Evolutionary conservation across 148 eudicot species (phyloP), one percentile per base, ranked within the genome.

Genomic region (Camellia sinensis): DNA sequence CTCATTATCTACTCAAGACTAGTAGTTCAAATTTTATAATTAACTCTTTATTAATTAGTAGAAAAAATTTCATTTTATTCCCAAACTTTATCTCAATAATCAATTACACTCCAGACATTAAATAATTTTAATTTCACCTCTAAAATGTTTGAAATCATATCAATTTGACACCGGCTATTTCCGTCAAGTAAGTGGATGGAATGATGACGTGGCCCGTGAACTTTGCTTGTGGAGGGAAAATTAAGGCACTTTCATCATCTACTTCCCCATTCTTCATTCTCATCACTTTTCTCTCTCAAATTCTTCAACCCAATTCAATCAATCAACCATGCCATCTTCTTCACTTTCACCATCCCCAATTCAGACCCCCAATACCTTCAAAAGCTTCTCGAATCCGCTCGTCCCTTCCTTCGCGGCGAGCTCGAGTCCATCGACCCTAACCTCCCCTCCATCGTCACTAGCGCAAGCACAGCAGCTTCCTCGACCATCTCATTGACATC

Each of bases 401-500:
- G 80, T n/a, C 97, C 94, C 0, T 92, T 92, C 78, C 87, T 90
- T 50, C 87, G 92, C 54, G 97, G 92, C 3, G 90, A 90, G 73
- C 84, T 90, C 1, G 85, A 87, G 14, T 67, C 82, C 41, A 74
- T 92, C 15, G 89, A 91, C 73, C 44, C 64, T 0, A 80, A 84
- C 14, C 88, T 91, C 3, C 92, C 91, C 0, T 77, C 89, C 48
- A 83, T 89, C 8, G 63, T 89, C 91, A 94, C 84, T 93, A 94
- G 97, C 97, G 91, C 87, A 93, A 93, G 80, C 97, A 93, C 61
- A 94, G 93, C 73, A 91, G 87, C 52, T 91, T 93, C 83, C 87
- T 93, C 10, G 92, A 87, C 6, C 97, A 93, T 78, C 89, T 93
- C 6, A 50, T 91, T 22, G 92, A 87, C 80, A 85, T 90, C 19